Base-by-base conservation (phyloP, 805 yeast genomes). In the Saturnispora galanensis region DNA sequence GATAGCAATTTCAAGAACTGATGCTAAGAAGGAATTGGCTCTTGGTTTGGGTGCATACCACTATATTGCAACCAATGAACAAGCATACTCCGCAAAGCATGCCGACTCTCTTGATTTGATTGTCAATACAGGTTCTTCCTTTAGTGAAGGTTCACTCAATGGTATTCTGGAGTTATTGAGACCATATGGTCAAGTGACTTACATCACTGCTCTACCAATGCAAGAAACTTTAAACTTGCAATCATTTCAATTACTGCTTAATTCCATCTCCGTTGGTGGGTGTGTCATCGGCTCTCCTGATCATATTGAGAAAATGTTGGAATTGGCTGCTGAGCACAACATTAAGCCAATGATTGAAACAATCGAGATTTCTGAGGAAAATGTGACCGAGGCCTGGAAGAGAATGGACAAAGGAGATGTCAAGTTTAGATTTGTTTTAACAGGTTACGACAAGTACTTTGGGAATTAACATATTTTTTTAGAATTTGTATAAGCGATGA, bases 311-410 rank as follows among this genome's bases (percentile, higher is more conserved):
- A 66, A 68, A 40, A 68, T 76, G 73, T 63, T 76, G 52, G 53
- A 70, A 18, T 47, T 76, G 43, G 76, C 76, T 29, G 70, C 71
- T 7, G 63, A 73, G 38, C 57, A 73, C 36, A 59, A 67, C 28
- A 59, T 75, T 48, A 67, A 66, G 50, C 73, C 77, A 21, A 71
- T 76, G 78, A 60, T 74, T 44, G 79, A 76, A 60, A 69, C 67
- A 32, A 56, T 75, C 28, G 75, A 71, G 28, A 68, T 76, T 38
- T 57, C 59, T 47, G 77, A 65, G 52, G 66, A 59, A 35, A 66
- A 65, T 50, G 70, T 72, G 36, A 54, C 62, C 11, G 55, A 58
- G 31, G 79, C 71, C 1, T 72, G 74, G 63, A 62, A 66, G 41
- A 70, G 75, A 60, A 65, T 71, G 60, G 64, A 62, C 28, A 52